Percentiles rank a stretch among this genome's conserved stretches.
Evolutionary conservation across 345 rosid species (phyloP).

Genomic region (Isatis tinctoria): DNA sequence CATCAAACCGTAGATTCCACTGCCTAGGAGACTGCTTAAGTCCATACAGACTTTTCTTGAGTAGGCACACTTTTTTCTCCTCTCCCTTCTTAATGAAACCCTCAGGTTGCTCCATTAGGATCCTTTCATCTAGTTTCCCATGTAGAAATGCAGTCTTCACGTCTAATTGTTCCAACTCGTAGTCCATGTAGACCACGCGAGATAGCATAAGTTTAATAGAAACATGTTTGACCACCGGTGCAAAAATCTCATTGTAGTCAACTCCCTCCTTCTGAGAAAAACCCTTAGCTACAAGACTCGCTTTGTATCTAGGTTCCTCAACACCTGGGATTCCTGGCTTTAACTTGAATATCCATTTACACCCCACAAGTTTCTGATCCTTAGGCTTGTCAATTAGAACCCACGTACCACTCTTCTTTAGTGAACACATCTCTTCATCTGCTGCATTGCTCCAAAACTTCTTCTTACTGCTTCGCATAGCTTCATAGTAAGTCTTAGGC

Average conservation of each 20-base stretch:
- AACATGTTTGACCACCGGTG: not conserved
- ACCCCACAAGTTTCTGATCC: too few relatives aligned
- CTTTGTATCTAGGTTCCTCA: too few relatives aligned
- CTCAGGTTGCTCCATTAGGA: not conserved
- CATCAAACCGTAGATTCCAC: not conserved
- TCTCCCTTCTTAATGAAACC: not conserved
- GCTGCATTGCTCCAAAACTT: too few relatives aligned
- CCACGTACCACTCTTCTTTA: too few relatives aligned
- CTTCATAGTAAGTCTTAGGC: too few relatives aligned
- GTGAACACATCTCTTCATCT: too few relatives aligned
- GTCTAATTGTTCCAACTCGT: not conserved
- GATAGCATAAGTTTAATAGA: not conserved
- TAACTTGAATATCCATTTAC: too few relatives aligned
- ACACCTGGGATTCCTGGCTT: too few relatives aligned
- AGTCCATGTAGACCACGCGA: not conserved
- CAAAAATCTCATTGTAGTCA: not conserved
- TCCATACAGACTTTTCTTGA: not conserved
- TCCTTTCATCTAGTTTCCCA: not conserved
- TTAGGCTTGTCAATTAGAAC: too few relatives aligned
- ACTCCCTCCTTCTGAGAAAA: too few relatives aligned
- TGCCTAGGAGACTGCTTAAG: not conserved
- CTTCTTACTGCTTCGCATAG: too few relatives aligned
- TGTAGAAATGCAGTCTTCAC: not conserved
- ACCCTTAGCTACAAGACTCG: too few relatives aligned
- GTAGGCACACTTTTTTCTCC: not conserved